Evolutionary conservation across 345 rosid species (phyloP).

Genomic region (Lumnitzera littorea): DNA sequence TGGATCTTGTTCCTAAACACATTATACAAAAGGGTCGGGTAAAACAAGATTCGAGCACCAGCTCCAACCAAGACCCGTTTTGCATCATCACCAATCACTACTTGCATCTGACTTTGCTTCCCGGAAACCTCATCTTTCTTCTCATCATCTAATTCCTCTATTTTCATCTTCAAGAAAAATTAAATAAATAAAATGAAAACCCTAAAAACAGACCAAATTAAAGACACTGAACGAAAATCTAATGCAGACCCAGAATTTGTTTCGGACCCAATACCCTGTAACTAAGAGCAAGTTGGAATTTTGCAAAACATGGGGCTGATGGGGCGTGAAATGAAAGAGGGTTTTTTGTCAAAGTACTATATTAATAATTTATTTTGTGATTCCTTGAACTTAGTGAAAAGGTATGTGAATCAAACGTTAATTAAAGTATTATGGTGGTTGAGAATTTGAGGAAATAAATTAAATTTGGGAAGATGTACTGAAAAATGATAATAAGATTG

Average conservation of each 20-base stretch:
- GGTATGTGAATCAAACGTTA: too few species aligned
- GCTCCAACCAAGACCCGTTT: slow-evolving; percentile 59
- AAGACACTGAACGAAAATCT: not conserved
- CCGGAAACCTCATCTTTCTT: slow-evolving; percentile 10
- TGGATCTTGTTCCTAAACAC: slow-evolving; percentile 55
- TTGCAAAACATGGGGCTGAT: too few species aligned
- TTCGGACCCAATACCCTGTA: not conserved
- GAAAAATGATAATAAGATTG: too few species aligned
- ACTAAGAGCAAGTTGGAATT: not conserved
- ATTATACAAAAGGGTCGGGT: slow-evolving; percentile 56
- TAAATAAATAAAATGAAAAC: not conserved
- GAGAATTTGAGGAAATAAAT: too few species aligned
- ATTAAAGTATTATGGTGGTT: too few species aligned
- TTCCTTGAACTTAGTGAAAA: too few species aligned
- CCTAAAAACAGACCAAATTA: not conserved
- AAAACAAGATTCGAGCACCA: slow-evolving; percentile 59
- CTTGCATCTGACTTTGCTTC: slow-evolving; percentile 6
- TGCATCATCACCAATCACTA: slow-evolving; percentile 23
- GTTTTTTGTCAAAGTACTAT: too few species aligned
- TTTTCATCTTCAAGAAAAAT: slow-evolving; percentile 28
- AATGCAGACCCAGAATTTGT: too few species aligned
- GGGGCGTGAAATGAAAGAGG: too few species aligned
- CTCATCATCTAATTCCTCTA: slow-evolving; percentile 40
- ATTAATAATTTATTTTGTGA: too few species aligned
- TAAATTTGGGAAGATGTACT: too few species aligned